Evolutionary conservation across 305 asterid species (phyloP).

Genomic region (Withania somnifera): DNA sequence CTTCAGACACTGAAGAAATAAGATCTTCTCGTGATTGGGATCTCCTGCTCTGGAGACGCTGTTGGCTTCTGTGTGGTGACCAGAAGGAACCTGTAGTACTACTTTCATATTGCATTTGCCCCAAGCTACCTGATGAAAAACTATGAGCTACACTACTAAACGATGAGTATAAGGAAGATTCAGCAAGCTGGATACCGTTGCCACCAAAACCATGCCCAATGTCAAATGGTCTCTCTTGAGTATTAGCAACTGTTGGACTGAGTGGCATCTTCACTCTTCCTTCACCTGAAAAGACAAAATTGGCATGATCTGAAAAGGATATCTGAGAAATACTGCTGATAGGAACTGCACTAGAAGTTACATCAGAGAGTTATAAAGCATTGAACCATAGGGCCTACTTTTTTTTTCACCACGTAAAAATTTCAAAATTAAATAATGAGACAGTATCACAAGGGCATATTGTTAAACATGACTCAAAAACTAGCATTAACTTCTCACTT

Average conservation of each 20-base stretch:
- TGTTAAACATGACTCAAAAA: not conserved
- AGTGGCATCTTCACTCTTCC: conserved; percentile 72
- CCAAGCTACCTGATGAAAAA: conserved; percentile 60
- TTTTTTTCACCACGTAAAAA: not conserved
- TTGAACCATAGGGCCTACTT: not conserved
- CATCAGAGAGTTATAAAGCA: not conserved
- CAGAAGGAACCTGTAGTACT: conserved; percentile 36
- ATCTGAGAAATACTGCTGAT: conserved; percentile 25
- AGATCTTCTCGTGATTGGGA: conserved; percentile 79
- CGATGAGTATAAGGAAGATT: conserved; percentile 34
- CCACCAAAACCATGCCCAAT: conserved; percentile 22
- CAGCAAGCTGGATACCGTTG: conserved; percentile 30
- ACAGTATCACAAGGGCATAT: not conserved
- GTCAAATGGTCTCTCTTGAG: conserved; percentile 50
- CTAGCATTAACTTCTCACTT: not conserved
- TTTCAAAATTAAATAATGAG: not conserved
- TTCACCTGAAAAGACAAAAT: conserved; percentile 42
- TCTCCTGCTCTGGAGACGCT: conserved; percentile 66
- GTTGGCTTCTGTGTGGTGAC: conserved; percentile 56
- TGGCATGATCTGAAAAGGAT: conserved; percentile 11
- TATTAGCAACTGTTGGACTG: conserved; percentile 61
- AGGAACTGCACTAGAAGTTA: conserved; percentile 23
- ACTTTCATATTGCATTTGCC: conserved; percentile 54
- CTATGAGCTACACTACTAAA: conserved; percentile 43
- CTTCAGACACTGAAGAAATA: conserved; percentile 35